Conservation (phyloP, 208 protist genomes). For the Blastocrithidia nonstop region DNA sequence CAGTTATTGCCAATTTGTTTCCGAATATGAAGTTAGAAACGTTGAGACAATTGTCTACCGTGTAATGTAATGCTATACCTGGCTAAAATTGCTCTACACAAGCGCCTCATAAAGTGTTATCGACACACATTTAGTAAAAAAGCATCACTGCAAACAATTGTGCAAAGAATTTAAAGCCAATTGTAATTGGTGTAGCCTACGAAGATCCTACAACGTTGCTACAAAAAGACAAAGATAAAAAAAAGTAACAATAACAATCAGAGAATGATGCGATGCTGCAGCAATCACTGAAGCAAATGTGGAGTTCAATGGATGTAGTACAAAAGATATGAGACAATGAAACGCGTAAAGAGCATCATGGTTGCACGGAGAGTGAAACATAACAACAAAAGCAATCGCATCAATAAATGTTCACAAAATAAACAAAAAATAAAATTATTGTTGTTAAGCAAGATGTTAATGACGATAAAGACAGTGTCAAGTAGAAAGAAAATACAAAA, state of each 20-base stretch:
- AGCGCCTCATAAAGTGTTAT: not conserved
- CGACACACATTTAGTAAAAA: too few species aligned
- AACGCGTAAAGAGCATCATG: too few species aligned
- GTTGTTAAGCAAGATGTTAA: not conserved
- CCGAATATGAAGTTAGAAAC: slow-evolving; percentile 28
- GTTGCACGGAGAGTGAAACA: not conserved
- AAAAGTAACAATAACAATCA: too few species aligned
- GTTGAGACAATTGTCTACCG: slow-evolving; percentile 33
- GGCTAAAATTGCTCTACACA: slow-evolving; percentile 8
- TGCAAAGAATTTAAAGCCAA: too few species aligned
- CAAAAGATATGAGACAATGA: too few species aligned
- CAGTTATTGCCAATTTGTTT: slow-evolving; percentile 34
- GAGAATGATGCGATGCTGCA: too few species aligned
- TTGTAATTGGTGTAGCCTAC: too few species aligned
- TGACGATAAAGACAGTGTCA: not conserved
- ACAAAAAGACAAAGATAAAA: not conserved
- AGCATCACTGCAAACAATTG: too few species aligned
- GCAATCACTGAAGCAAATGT: too few species aligned
- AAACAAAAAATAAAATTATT: not conserved
- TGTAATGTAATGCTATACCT: slow-evolving; percentile 14
- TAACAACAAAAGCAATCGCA: not conserved
- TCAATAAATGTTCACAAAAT: not conserved
- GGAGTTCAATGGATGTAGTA: too few species aligned
- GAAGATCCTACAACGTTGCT: not conserved
- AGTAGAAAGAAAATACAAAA: too few species aligned